Evolutionary conservation across 2,329 filamentous ascomycete genomes (phyloP).

Genomic region (Furcasterigmium sp.): DNA sequence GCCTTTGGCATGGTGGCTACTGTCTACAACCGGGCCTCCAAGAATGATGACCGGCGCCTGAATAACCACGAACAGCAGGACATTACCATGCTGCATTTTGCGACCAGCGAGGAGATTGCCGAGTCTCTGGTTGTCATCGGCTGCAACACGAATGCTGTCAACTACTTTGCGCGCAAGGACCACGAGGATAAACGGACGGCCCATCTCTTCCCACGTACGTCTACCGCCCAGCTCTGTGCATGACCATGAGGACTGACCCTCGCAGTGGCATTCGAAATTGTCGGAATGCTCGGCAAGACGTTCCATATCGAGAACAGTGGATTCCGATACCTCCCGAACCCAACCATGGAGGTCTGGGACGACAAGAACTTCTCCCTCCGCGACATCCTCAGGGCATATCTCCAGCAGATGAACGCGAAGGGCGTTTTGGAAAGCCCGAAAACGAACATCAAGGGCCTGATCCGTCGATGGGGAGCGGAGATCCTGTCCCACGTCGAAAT

Average conservation of each 20-base stretch:
- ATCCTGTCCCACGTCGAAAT: constrained; percentile 22
- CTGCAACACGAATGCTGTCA: constrained; percentile 46
- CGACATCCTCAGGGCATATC: constrained; percentile 34
- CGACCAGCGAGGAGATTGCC: constrained; percentile 41
- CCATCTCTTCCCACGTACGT: constrained; percentile 46
- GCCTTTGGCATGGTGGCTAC: constrained; percentile 52
- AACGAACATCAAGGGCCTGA: neutral
- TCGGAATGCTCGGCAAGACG: constrained; percentile 50
- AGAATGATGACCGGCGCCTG: constrained; percentile 31
- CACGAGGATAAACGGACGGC: constrained; percentile 27
- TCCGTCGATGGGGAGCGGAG: constrained; percentile 4
- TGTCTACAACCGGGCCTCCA: constrained; percentile 34
- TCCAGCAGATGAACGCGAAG: constrained; percentile 16
- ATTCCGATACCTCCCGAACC: constrained; percentile 52
- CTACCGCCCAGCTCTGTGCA: neutral
- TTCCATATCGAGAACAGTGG: constrained; percentile 43
- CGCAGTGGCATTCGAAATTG: constrained; percentile 51
- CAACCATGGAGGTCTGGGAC: constrained; percentile 49
- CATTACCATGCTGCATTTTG: constrained; percentile 39
- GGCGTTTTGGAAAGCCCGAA: neutral
- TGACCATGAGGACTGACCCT: neutral
- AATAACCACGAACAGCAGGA: constrained; percentile 34
- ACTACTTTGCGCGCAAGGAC: constrained; percentile 31
- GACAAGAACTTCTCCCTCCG: constrained; percentile 39
- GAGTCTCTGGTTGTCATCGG: constrained; percentile 48